phyloP scores from a whole-genome alignment of 306 rosid species.

The Neltuma alba region DNA sequence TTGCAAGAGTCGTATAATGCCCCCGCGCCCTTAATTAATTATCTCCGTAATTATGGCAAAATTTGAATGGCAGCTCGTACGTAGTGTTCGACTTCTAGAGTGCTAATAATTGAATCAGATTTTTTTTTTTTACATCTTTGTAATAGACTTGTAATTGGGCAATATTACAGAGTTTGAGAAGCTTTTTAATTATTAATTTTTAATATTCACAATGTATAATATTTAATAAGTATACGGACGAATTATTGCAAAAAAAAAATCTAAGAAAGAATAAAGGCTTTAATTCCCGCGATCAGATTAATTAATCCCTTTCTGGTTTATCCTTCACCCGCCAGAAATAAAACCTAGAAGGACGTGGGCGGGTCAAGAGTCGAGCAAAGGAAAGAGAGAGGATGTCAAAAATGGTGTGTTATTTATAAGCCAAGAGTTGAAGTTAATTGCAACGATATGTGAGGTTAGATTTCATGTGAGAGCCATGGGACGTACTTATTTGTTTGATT shows the following conservation, averaged over 20 bases:
- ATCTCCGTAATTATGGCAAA: neutral
- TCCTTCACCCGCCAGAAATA: neutral
- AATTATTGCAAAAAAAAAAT: too few species aligned
- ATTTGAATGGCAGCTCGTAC: constrained; percentile 28
- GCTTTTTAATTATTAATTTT: neutral
- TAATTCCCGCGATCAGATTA: neutral
- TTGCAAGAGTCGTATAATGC: constrained; percentile 29
- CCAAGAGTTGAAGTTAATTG: constrained; percentile 26
- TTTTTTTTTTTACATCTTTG: neutral
- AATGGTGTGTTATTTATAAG: neutral
- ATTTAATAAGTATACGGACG: too few species aligned
- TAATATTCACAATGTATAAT: neutral
- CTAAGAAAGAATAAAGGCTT: neutral
- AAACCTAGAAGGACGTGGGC: neutral
- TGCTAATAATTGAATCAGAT: neutral
- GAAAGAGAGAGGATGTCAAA: neutral
- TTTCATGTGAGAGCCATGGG: constrained; percentile 34
- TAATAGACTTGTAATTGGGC: neutral
- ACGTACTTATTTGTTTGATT: constrained; percentile 39
- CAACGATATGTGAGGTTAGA: constrained; percentile 27
- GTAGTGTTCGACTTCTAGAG: constrained; percentile 15
- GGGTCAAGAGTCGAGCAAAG: neutral
- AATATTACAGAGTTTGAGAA: neutral
- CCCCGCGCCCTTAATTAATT: neutral
- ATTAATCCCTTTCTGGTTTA: neutral